These are phyloP conservation scores for Oryza meyeriana DNA, from an alignment of 176 grass and related monocot species.

Conservation along the genomic window DNA sequence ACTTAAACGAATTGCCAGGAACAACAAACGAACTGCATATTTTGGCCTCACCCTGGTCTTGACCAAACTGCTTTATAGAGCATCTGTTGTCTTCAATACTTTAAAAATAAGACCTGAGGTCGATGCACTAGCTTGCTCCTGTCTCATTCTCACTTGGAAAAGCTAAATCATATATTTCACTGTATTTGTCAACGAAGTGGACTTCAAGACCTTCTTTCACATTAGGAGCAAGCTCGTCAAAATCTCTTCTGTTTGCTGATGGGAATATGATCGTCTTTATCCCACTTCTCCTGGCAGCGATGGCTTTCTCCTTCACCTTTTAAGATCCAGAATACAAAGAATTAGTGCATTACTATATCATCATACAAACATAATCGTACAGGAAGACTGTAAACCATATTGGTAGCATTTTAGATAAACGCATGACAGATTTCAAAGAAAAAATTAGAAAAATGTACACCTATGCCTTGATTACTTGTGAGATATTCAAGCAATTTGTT, in stretches of 20 bases:
- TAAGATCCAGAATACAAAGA: background rate
- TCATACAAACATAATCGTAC: background rate
- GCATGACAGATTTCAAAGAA: background rate
- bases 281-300: conserved; percentile 79
- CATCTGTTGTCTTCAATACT: background rate
- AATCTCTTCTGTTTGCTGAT: conserved; percentile 83
- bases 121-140: conserved; percentile 47
- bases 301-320: conserved; percentile 99
- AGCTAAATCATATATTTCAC: conserved; percentile 68
- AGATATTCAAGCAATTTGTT: conserved; percentile 25
- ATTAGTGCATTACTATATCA: conserved; percentile 16
- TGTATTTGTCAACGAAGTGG: conserved; percentile 82
- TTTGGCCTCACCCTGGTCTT: background rate
- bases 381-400: background rate
- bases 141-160: conserved; percentile 38
- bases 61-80: background rate
- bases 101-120: conserved; percentile 8
- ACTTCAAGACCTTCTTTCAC: conserved; percentile 96
- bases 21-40: background rate
- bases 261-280: conserved; percentile 92
- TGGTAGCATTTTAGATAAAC: background rate
- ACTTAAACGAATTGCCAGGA: background rate
- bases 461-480: background rate
- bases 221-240: conserved; percentile 76
- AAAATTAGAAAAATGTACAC: background rate